A percentile compares a stretch with the other conserved stretches of the same genome.
These are phyloP conservation scores for Phyllachora maydis DNA, from an alignment of 2,329 filamentous ascomycete genomes.

Conservation along the genomic window DNA sequence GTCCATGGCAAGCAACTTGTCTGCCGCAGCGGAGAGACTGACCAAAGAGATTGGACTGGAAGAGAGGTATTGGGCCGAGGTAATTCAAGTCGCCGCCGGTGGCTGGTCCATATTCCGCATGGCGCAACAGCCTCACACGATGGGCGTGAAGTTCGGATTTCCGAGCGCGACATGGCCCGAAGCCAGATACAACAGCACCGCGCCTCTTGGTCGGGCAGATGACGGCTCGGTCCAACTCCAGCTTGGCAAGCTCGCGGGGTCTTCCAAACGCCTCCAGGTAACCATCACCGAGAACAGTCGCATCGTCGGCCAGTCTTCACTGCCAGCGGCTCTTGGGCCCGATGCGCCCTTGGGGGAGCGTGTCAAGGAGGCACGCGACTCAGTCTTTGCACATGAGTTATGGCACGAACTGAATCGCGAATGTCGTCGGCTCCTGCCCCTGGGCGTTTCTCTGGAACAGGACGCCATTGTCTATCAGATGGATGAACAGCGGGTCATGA, in stretches of 20 bases:
- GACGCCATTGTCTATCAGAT: slow-evolving; percentile 33
- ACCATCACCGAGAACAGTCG: slow-evolving; percentile 35
- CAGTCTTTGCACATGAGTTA: slow-evolving; percentile 65
- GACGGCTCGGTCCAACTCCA: slow-evolving; percentile 63
- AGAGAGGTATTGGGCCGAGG: slow-evolving; percentile 73
- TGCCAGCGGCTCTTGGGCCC: slow-evolving; percentile 30
- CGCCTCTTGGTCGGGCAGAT: slow-evolving; percentile 52
- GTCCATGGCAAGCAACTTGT: slow-evolving; percentile 50
- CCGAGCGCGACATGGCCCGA: slow-evolving; percentile 34
- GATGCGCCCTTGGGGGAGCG: slow-evolving; percentile 42
- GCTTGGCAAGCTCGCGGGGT: slow-evolving; percentile 26
- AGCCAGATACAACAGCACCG: slow-evolving; percentile 53
- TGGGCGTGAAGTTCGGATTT: slow-evolving; percentile 82
- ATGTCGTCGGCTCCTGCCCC: slow-evolving; percentile 48
- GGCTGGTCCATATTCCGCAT: slow-evolving; percentile 75
- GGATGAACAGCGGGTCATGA: slow-evolving; percentile 30
- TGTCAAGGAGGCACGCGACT: slow-evolving; percentile 58
- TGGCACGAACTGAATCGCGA: slow-evolving; percentile 82
- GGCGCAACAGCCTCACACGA: slow-evolving; percentile 48
- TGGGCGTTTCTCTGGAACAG: slow-evolving; percentile 45
- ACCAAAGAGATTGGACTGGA: slow-evolving; percentile 62
- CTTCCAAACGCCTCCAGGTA: slow-evolving; percentile 43
- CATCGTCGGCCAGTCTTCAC: slow-evolving; percentile 33
- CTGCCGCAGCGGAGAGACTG: slow-evolving; percentile 50
- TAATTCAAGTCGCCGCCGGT: slow-evolving; percentile 59